These are phyloP conservation scores for Tillandsia fasciculata DNA, from an alignment of 176 grass and related monocot genomes.

Conservation along the genomic window DNA sequence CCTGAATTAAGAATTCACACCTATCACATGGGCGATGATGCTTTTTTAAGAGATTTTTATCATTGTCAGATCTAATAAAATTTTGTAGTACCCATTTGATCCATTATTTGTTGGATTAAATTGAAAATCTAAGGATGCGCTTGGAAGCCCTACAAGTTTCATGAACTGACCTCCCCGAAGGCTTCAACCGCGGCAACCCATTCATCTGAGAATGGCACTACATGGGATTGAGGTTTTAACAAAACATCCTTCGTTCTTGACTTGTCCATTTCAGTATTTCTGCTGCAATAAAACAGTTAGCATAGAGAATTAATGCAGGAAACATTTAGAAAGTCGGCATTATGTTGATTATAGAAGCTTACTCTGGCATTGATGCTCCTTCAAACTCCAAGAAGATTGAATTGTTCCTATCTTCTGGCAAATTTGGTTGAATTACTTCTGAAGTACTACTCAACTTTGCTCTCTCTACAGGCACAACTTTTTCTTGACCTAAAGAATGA, in stretches of 20 bases:
- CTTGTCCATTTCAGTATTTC: conserved; percentile 16
- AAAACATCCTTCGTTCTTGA: conserved; percentile 16
- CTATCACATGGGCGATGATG: no score
- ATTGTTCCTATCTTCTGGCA: conserved; percentile 14
- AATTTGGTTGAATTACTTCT: conserved; percentile 7
- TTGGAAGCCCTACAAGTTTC: conserved; percentile 5
- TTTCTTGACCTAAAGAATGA: conserved; percentile 2
- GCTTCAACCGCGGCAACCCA: conserved; percentile 70
- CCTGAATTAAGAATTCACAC: no score
- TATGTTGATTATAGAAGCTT: conserved; percentile 7
- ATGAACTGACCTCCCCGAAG: conserved; percentile 61
- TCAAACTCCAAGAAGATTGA: conserved; percentile 6
- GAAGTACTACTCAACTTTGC: conserved; percentile 12
- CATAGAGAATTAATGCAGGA: conserved; percentile 14
- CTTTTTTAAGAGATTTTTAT: no score
- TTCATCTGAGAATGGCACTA: conserved; percentile 76
- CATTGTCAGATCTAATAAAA: not conserved
- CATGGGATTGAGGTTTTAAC: conserved; percentile 37
- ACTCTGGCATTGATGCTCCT: not conserved
- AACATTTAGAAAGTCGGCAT: conserved; percentile 6
- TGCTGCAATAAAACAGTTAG: conserved; percentile 32
- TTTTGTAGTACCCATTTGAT: not conserved
- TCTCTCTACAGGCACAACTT: conserved; percentile 12
- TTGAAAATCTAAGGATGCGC: conserved; percentile 14
- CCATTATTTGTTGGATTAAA: conserved; percentile 4